Base-by-base conservation (phyloP, 345 rosid genomes). In the Eucalyptus tenuipes region DNA sequence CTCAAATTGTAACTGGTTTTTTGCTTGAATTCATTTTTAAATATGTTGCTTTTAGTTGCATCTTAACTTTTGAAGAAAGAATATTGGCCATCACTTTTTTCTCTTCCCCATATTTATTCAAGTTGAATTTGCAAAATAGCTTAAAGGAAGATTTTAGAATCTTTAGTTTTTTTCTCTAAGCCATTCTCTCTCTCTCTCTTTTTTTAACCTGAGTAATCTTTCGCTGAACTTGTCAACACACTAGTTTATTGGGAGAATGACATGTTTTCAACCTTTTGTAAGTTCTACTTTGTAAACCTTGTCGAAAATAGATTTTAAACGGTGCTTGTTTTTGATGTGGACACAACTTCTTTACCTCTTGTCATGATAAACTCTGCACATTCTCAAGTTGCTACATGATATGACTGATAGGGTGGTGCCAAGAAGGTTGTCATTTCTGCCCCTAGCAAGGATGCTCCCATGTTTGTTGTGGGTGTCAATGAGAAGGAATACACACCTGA, bases 401-500 rank as follows among this genome's bases (percentile, higher is more conserved):
- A 27, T 61, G 84, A 84, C 47, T 50, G 15, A 47, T 53, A 95
- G 97, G 97, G 97, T 89, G 97, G 97, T 44, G 97, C 97, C 13
- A 94, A 95, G 93, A 95, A 95, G 93, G 97, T 95, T 14, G 49
- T 95, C 31, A 94, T 95, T 64, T 94, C 96, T 89, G 97, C 97
- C 29, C 95, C 96, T 4, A 95, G 97, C 86, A 93, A 93, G 91
- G 95, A 94, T 91, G 97, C 97, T 45, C 96, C 97, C 87, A 94
- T 95, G 97, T 95, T 95, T 90, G 96, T 94, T 89, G 92, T 95
- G 33, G 97, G 97, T 90, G 96, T 95, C 89, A 95, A 95, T 61
- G 94, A 94, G 91, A 93, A 94, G 89, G 94, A 93, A 10, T 94
- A 93, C 92, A 92, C 91, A 57, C 29, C 93, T 37, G 94, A 93